phyloP scores from a whole-genome alignment of 2,329 filamentous ascomycete genomes.

The Paraphoma sp. region DNA sequence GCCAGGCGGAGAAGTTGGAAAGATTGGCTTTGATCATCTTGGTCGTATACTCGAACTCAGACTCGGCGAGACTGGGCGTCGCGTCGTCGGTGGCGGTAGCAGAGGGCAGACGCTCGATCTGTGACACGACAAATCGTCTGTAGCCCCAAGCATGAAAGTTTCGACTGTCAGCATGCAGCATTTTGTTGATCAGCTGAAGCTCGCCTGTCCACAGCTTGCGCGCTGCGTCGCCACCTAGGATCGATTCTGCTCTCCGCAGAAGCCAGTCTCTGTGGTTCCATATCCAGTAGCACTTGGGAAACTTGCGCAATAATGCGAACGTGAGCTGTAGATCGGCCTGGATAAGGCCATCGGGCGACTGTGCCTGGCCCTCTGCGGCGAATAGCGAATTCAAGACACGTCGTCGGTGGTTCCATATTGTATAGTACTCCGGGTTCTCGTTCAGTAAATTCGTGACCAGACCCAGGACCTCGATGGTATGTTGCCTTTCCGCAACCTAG shows the following conservation, averaged over 20 bases:
- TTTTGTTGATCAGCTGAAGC: constrained; percentile 81
- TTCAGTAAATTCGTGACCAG: constrained; percentile 75
- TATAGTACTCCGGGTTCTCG: constrained; percentile 88
- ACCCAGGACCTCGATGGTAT: constrained; percentile 65
- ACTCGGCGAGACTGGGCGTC: constrained; percentile 69
- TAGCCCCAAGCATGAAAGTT: constrained; percentile 99
- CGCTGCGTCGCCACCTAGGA: constrained; percentile 64
- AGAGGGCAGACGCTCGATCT: constrained; percentile 67
- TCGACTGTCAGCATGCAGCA: constrained; percentile 83
- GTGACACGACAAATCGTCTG: constrained; percentile 76
- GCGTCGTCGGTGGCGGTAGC: constrained; percentile 1
- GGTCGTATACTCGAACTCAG: constrained; percentile 88
- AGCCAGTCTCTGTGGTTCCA: constrained; percentile 96
- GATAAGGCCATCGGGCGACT: constrained; percentile 62
- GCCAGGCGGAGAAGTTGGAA: constrained; percentile 98
- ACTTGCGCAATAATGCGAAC: constrained; percentile 81
- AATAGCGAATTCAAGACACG: constrained; percentile 70
- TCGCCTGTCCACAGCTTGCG: constrained; percentile 82
- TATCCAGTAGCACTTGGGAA: constrained; percentile 99
- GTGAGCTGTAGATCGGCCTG: constrained; percentile 80
- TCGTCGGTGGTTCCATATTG: constrained; percentile 88
- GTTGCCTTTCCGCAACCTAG: constrained; percentile 55
- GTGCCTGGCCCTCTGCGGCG: constrained; percentile 30
- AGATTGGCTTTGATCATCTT: constrained; percentile 85
- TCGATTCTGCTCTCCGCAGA: constrained; percentile 71